Base-by-base conservation (phyloP, 2,329 filamentous ascomycete species). In the Myriosclerotinia curreyana region DNA sequence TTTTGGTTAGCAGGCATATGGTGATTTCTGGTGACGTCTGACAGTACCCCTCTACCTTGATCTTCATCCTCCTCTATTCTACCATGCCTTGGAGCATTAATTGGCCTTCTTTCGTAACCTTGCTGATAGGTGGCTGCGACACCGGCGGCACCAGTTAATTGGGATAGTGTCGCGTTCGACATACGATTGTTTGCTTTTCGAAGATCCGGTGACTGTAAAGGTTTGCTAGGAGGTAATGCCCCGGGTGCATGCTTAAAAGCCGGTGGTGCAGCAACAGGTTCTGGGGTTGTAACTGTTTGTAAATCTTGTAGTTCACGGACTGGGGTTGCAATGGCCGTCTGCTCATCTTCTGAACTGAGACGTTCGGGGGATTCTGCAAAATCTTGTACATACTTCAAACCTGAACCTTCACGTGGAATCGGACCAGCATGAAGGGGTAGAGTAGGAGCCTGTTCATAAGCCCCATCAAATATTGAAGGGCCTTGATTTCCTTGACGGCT, bases 181-280 rank as follows among this genome's bases (percentile, higher is more conserved):
- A 98, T 87, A 28, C 92, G 88, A 70, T 89, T 92, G 70, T 92
- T 95, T 60, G 90, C 91, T 68, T 87, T 87, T 67, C 90, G 88
- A 71, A 94, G 81, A 73, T 95, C 91, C 17, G 89, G 85, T 38
- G 91, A 88, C 65, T 91, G 86, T 70, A 90, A 86, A 0, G 90
- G 90, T 67, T 85, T 85, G 65, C 83, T 86, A 1, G 81, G 80
- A 6, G 92, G 92, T 56, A 85, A 83, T 60, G 88, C 83, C 66
- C 89, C 86, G 15, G 92, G 85, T 46, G 83, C 82, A 75, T 96
- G 91, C 55, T 86, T 83, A 74, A 97, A 94, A 14, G 86, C 86
- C 3, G 94, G 94, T 0, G 94, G 93, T 7, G 82, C 80, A 6
- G 84, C 85, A 25, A 97, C 92, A 9, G 91, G 91, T 69, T 90